Percentiles rank a stretch among this genome's conserved stretches.
Evolutionary conservation across 2,329 filamentous ascomycete species (phyloP).

Genomic region (Trichocomaceae sp.): DNA sequence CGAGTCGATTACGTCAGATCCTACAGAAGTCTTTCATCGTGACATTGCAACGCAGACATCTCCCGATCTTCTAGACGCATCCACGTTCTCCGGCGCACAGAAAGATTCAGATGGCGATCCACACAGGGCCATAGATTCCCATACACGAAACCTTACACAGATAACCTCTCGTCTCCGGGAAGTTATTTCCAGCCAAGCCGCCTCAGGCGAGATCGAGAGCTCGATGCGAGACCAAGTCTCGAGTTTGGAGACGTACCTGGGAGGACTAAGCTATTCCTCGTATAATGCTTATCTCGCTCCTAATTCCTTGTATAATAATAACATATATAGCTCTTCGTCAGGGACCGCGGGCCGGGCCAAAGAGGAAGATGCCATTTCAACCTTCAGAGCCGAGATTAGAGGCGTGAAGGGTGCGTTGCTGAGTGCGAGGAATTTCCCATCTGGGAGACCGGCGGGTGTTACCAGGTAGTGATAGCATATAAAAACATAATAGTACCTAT

Average conservation of each 20-base stretch:
- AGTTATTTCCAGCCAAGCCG: constrained; percentile 35
- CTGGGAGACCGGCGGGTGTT: constrained; percentile 19
- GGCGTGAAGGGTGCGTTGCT: constrained; percentile 58
- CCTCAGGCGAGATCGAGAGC: constrained; percentile 24
- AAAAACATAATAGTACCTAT: too few species aligned
- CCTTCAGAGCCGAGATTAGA: constrained; percentile 54
- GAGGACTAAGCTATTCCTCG: constrained; percentile 32
- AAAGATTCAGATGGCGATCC: constrained; percentile 3
- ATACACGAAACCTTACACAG: constrained; percentile 42
- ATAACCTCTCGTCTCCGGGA: constrained; percentile 48
- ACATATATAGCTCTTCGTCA: constrained; percentile 22
- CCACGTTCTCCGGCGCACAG: not conserved
- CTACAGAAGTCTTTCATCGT: constrained; percentile 58
- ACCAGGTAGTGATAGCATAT: constrained; percentile 4
- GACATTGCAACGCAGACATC: constrained; percentile 59
- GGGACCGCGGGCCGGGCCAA: constrained; percentile 20
- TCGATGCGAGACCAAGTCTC: constrained; percentile 29
- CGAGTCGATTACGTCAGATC: constrained; percentile 50
- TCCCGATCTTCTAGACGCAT: constrained; percentile 25
- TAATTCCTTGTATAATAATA: constrained; percentile 27
- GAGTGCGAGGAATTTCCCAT: constrained; percentile 56
- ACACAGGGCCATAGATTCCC: constrained; percentile 22
- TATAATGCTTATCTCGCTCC: constrained; percentile 29
- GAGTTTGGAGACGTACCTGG: constrained; percentile 49
- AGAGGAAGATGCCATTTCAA: constrained; percentile 51